Evolutionary conservation across 163 green algal species (phyloP).

Genomic region (Prototheca cutis): DNA sequence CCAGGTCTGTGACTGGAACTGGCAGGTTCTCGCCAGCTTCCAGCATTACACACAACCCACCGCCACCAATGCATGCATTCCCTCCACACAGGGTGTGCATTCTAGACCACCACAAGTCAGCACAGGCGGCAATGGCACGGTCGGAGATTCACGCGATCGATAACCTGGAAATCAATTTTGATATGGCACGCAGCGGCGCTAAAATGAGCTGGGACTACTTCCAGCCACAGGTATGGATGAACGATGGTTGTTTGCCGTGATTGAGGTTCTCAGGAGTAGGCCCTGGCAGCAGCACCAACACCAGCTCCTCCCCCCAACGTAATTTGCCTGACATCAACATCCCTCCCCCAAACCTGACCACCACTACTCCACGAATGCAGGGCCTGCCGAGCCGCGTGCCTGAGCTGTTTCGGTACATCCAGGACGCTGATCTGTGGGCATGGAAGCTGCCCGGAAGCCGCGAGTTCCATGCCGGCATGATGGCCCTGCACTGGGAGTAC

Average conservation of each 20-base stretch:
- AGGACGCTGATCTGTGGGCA: slow-evolving; percentile 66
- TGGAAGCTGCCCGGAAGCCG: slow-evolving; percentile 49
- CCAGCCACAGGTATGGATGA: slow-evolving; percentile 10
- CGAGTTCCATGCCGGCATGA: slow-evolving; percentile 46
- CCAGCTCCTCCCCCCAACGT: no score
- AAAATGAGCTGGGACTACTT: slow-evolving; percentile 55
- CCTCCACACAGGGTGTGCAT: slow-evolving; percentile 29
- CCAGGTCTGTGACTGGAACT: no score
- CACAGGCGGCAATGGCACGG: slow-evolving; percentile 36
- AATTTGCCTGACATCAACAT: no score
- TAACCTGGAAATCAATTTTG: slow-evolving; percentile 41
- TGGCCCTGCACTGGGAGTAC: slow-evolving; percentile 36
- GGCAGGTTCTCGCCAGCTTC: no score
- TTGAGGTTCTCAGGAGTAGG: no score
- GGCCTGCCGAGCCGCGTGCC: background rate
- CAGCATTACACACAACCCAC: no score
- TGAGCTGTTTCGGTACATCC: slow-evolving; percentile 27
- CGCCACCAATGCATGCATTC: no score
- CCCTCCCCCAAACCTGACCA: no score
- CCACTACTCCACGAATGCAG: background rate
- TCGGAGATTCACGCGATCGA: slow-evolving; percentile 1
- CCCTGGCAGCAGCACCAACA: no score
- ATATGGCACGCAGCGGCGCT: slow-evolving; percentile 56
- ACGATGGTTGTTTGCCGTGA: no score
- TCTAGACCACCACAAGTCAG: slow-evolving; percentile 71